Conservation (phyloP, 306 rosid species). For the Pterocarpus macrocarpus region DNA sequence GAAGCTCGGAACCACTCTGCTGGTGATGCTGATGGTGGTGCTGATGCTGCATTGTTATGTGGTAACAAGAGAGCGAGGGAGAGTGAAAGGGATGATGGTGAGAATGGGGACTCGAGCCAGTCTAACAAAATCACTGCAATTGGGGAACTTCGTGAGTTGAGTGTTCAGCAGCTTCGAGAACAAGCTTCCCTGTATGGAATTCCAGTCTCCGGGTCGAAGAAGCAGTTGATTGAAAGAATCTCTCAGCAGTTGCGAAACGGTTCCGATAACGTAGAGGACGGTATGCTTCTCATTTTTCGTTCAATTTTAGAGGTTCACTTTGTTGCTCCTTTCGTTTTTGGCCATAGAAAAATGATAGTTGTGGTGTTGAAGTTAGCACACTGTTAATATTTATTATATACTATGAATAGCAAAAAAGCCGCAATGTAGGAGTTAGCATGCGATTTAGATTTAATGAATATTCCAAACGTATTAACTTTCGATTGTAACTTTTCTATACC, state of each 20-base stretch:
- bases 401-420: neutral
- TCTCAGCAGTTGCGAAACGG: neutral
- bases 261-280: slow-evolving; percentile 34
- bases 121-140: slow-evolving; percentile 50
- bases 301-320: neutral
- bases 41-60: neutral
- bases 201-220: neutral
- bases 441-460: neutral
- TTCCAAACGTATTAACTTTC: neutral
- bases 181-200: neutral
- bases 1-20: slow-evolving; percentile 40
- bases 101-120: slow-evolving; percentile 44
- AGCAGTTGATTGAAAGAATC: neutral
- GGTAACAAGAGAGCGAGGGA: neutral
- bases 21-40: slow-evolving; percentile 19
- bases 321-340: neutral
- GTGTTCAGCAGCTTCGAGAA: slow-evolving; percentile 14
- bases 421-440: neutral
- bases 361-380: neutral
- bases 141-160: neutral
- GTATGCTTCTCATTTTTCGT: slow-evolving; percentile 39
- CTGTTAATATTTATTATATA: neutral
- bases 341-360: neutral
- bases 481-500: neutral
- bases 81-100: slow-evolving; percentile 46